A percentile compares a stretch with the other conserved stretches of the same genome.
phyloP scores from a whole-genome alignment of 2,329 filamentous ascomycete genomes.

The Botrytis cinerea region DNA sequence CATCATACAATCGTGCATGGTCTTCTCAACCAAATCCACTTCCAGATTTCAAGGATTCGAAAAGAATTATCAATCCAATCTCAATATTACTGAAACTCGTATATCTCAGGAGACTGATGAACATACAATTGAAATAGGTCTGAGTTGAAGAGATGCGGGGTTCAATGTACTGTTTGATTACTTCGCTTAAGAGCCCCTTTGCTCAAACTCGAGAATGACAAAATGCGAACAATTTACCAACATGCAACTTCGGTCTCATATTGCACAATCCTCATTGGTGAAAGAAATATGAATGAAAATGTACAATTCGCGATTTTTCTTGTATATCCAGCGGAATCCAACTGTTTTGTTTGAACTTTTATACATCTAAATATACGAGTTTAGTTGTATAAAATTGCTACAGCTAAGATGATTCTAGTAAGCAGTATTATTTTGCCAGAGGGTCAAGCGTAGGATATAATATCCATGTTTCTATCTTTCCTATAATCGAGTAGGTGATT shows the following conservation, averaged over 20 bases:
- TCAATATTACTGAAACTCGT: constrained; percentile 26
- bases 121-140: background rate
- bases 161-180: too few species aligned
- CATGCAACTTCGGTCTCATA: background rate
- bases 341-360: background rate
- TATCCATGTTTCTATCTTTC: too few species aligned
- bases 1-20: too few species aligned
- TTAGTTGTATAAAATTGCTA: background rate
- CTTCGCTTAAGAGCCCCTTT: background rate
- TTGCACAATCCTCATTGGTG: background rate
- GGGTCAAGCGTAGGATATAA: background rate
- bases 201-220: background rate
- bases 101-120: too few species aligned
- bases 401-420: background rate
- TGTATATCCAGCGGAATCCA: fast-evolving
- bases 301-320: background rate
- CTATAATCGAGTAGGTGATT: too few species aligned
- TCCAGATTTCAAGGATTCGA: too few species aligned
- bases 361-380: background rate
- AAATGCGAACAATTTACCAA: background rate
- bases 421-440: background rate
- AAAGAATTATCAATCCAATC: constrained; percentile 23
- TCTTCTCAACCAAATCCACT: too few species aligned
- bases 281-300: background rate
- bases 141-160: background rate